A percentile compares a stretch with the other conserved stretches of the same genome.
These are phyloP conservation scores for Rhizoclosmatium globosum DNA, from an alignment of 192 early-diverging fungal species.

Conservation along the genomic window DNA sequence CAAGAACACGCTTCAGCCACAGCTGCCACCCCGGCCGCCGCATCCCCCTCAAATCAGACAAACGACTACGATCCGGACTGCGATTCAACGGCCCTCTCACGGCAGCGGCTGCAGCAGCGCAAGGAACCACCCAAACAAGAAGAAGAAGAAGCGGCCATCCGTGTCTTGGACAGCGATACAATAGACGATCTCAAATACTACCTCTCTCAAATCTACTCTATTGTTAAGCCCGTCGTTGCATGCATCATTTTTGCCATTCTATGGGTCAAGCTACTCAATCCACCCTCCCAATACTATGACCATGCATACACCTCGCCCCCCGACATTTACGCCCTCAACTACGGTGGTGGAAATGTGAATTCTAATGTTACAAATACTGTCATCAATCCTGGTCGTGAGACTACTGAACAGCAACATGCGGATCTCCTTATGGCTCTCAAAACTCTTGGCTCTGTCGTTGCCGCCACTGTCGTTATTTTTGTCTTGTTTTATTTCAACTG, in stretches of 20 bases:
- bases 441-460: constrained; percentile 81
- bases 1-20: not conserved
- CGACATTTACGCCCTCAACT: constrained; percentile 38
- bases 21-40: not conserved
- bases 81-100: not conserved
- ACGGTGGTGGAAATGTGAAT: constrained; percentile 22
- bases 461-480: constrained; percentile 80
- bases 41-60: constrained; percentile 1
- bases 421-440: constrained; percentile 68
- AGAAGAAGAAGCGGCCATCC: not conserved
- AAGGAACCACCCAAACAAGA: not conserved
- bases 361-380: not conserved
- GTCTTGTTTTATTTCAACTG: constrained; percentile 77
- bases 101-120: not conserved
- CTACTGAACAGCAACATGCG: constrained; percentile 13
- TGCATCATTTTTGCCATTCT: constrained; percentile 82
- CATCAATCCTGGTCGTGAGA: constrained; percentile 36
- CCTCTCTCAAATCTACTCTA: constrained; percentile 79
- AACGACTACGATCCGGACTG: not conserved
- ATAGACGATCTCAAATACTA: constrained; percentile 80
- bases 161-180: constrained; percentile 12
- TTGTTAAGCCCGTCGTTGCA: constrained; percentile 81
- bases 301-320: constrained; percentile 22
- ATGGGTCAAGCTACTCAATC: constrained; percentile 81
- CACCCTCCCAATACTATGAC: constrained; percentile 57